A percentile compares a stretch with the other conserved stretches of the same genome.
These are phyloP conservation scores for Ophiostoma triangulosporum DNA, from an alignment of 2,329 filamentous ascomycete species.

Conservation along the genomic window DNA sequence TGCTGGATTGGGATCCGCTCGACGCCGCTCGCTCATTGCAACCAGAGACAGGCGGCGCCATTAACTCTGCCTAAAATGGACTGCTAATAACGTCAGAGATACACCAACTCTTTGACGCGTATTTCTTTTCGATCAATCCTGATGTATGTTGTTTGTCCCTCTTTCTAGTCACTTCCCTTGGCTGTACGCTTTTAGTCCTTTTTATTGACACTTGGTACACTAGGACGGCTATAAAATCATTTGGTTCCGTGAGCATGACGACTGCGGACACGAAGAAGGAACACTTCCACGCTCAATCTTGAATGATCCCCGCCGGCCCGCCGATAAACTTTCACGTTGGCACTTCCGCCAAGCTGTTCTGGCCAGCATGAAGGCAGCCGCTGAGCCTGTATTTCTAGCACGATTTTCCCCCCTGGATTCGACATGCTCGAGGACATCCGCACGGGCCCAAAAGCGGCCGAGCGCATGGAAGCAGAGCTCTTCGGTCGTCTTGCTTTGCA, in stretches of 20 bases:
- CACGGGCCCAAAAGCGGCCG: background rate
- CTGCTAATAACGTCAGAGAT: background rate
- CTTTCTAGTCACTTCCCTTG: no score
- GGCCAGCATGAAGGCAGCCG: constrained; percentile 16
- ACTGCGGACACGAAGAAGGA: background rate
- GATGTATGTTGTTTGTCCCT: background rate
- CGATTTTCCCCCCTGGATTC: constrained; percentile 18
- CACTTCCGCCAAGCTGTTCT: constrained; percentile 18
- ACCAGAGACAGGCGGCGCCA: background rate
- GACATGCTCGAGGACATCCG: constrained; percentile 19
- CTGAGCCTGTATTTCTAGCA: constrained; percentile 17
- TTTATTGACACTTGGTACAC: no score
- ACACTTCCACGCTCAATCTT: background rate
- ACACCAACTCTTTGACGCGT: background rate
- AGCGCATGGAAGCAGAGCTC: constrained; percentile 4
- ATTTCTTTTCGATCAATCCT: background rate
- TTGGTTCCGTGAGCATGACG: background rate
- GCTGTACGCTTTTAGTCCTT: no score
- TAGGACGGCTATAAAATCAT: background rate
- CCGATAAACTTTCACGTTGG: constrained; percentile 16
- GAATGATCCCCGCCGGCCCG: background rate
- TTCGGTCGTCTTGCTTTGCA: background rate
- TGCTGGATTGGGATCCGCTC: no score
- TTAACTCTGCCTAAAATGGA: background rate
- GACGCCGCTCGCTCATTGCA: no score